These are phyloP conservation scores for Suillus subalutaceus DNA, from an alignment of 768 basidiomycete genomes.

Conservation along the genomic window DNA sequence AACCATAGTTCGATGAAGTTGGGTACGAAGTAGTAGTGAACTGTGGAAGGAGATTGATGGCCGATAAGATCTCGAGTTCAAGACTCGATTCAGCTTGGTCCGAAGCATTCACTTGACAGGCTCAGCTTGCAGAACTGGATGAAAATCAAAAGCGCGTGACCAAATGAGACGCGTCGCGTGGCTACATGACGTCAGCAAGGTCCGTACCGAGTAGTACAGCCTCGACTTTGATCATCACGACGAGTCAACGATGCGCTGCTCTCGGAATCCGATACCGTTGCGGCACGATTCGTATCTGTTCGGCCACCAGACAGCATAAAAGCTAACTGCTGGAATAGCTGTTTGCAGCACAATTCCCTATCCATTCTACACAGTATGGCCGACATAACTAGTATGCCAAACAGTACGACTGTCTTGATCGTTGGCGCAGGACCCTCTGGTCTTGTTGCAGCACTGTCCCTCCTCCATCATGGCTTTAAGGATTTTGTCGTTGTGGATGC, in stretches of 20 bases:
- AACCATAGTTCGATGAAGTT: conserved; percentile 32
- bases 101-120: conserved; percentile 8
- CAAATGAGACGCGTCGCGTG: not conserved
- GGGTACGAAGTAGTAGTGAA: not conserved
- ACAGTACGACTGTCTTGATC: conserved; percentile 41
- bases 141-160: not conserved
- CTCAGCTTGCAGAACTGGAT: not conserved
- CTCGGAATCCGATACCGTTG: not conserved
- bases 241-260: not conserved
- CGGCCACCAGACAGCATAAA: not conserved
- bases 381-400: not conserved
- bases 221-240: too few relatives aligned
- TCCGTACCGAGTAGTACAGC: not conserved
- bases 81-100: conserved; percentile 13
- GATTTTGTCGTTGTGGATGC: conserved; percentile 51
- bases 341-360: not conserved
- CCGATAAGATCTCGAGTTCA: conserved; percentile 14
- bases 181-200: not conserved
- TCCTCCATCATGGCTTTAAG: conserved; percentile 40
- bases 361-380: not conserved
- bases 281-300: not conserved
- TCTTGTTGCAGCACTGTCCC: conserved; percentile 46
- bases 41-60: conserved; percentile 1
- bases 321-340: too few relatives aligned
- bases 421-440: conserved; percentile 52